Evolutionary conservation across 257 asterid species (phyloP).

Genomic region (Nicotiana benthamiana): DNA sequence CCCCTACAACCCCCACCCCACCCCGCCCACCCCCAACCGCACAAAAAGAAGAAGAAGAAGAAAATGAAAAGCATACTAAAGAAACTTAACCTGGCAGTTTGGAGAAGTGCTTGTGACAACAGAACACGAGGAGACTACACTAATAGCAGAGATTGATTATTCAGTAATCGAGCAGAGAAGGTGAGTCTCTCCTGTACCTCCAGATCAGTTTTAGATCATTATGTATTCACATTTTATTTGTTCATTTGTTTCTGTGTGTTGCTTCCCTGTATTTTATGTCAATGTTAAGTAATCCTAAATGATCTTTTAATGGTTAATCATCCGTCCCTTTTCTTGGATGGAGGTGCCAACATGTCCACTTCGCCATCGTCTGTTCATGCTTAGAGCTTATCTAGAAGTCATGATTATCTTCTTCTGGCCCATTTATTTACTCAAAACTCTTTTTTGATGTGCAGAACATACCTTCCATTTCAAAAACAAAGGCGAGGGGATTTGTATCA

Average conservation of each 20-base stretch:
- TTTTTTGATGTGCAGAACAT: conserved; percentile 35
- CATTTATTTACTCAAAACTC: not conserved
- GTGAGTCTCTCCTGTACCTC: conserved; percentile 22
- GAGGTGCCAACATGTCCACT: not conserved
- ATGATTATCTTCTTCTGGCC: not conserved
- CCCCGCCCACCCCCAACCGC: too few relatives aligned
- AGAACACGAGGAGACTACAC: conserved; percentile 65
- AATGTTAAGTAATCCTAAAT: not conserved
- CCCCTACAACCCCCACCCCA: too few relatives aligned
- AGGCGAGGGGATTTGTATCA: conserved; percentile 83
- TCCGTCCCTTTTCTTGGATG: not conserved
- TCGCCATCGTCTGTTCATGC: not conserved
- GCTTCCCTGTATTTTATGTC: not conserved
- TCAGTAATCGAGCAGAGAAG: conserved; percentile 74
- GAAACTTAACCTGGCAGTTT: conserved; percentile 47
- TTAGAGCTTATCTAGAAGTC: not conserved
- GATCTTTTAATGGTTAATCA: not conserved
- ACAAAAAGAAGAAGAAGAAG: not conserved
- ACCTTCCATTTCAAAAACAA: conserved; percentile 74
- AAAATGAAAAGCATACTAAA: not conserved
- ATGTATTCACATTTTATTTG: not conserved
- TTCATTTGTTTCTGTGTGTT: not conserved
- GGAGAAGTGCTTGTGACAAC: conserved; percentile 95
- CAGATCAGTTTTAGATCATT: conserved; percentile 4
- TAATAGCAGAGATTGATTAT: conserved; percentile 75